Base-by-base conservation (phyloP, 176 grass and related monocot genomes). In the Saccharum spontaneum region DNA sequence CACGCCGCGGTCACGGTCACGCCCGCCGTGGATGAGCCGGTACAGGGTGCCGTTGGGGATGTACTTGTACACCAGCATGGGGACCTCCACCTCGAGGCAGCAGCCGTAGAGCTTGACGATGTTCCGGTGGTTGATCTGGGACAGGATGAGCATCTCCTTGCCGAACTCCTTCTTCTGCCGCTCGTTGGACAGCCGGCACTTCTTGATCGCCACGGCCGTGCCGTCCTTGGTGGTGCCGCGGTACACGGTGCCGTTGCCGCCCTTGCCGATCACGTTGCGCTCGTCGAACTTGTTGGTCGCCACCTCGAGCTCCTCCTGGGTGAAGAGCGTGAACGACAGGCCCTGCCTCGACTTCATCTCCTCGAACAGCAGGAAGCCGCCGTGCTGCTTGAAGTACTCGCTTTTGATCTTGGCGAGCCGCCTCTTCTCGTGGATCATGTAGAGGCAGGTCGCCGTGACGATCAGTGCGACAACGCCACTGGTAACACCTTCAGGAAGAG, bases 171-270 rank as follows among this genome's bases (percentile, higher is more conserved):
- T 90, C 88, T 88, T 79, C 83, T 92, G 90, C 24, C 90, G 60
- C 90, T 95, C 93, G 82, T 23, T 89, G 28, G 83, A 65, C 4
- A 88, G 67, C 31, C 87, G 66, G 80, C 88, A 89, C 59, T 15
- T 59, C 86, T 93, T 93, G 64, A 90, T 95, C 24, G 86, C 90
- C 8, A 90, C 90, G 23, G 84, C 5, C 0, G 61, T n/a, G 46
- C 59, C 66, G 89, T 87, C 75, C 50, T 44, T 84, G 22, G 92
- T 81, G 20, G 49, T 87, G 7, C 91, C 94, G 8, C 85, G 91
- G 87, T 94, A 97, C 49, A 97, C 94, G 7, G 87, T 92, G 67
- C 94, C 94, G 80, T 97, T 93, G 5, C 75, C 94, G 41, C 94
- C 94, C 67, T 80, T 76, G 37, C 94, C 91, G 67, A 97, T 76